Evolutionary conservation across 371 early-diverging fungal genomes (phyloP), one percentile per base, ranked within the genome.

Genomic region (Mortierella sp.): DNA sequence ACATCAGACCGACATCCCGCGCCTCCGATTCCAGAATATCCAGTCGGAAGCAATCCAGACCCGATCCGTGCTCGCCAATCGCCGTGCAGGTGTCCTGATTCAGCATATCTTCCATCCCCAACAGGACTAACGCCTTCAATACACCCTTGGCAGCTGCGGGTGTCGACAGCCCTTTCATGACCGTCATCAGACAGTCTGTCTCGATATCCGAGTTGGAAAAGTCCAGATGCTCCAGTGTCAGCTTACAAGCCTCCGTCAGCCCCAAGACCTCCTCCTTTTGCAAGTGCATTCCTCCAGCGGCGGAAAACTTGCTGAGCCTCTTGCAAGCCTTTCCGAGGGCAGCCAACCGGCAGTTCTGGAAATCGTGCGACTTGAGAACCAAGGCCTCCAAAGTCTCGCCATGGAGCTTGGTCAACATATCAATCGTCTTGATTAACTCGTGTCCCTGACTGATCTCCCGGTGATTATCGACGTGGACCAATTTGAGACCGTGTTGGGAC

Each of bases 21-120:
- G 86, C 86, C 72, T 86, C 86, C 0, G 82, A 82, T 48, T 86
- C 86, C 6, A 86, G 82, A 75, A 86, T 86, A 68, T 86, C 86
- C 55, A 86, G 54, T 10, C 86, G 82, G 80, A 86, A 86, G 56
- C 86, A 86, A 46, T 86, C 82, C 41, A 86, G 56, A 3, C 86
- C 82, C 1, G 75, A 48, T 10, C 75, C 86, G 75, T 82, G 58
- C 32, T 86, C 82, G 10, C 86, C 86, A 68, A 86, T 86, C 2
- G 86, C 86, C 38, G 71, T 65, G 24, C 86, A 86, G 3, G 86
- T 86, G 63, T 82, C 86, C 43, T 76, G 74, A 35, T 86, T 82
- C 71, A 86, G 24, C 16, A 79, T 86, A 51, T 86, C 86, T 58
- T 86, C 86, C 86, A 86, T 86, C 14, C 86, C 86, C 41, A 82